phyloP scores from a whole-genome alignment of 441 rosid species.

The Biscutella laevigata region DNA sequence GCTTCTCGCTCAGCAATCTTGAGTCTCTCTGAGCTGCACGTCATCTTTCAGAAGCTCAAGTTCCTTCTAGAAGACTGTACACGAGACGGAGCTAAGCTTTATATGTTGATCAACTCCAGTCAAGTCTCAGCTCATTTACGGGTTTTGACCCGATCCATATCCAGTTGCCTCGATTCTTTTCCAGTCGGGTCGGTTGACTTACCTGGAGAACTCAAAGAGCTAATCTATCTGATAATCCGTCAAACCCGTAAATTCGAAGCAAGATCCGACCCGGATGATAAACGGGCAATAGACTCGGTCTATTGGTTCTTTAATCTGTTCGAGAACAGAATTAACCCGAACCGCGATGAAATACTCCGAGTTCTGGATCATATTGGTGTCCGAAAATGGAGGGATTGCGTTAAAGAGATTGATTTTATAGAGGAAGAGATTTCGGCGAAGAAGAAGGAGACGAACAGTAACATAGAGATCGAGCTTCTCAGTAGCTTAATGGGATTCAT shows the following conservation, averaged over 20 bases:
- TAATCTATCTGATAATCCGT: conserved; percentile 34
- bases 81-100: conserved; percentile 49
- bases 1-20: conserved; percentile 24
- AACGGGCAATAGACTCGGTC: conserved; percentile 29
- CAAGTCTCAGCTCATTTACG: conserved; percentile 46
- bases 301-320: conserved; percentile 36
- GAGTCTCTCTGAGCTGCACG: conserved; percentile 63
- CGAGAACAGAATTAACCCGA: conserved; percentile 40
- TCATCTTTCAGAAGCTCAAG: conserved; percentile 48
- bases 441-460: conserved; percentile 19
- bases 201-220: conserved; percentile 45
- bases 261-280: conserved; percentile 37
- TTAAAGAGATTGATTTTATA: conserved; percentile 47
- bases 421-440: conserved; percentile 39
- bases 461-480: conserved; percentile 22
- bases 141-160: conserved; percentile 37
- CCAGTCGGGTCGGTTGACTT: conserved; percentile 35
- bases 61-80: conserved; percentile 57
- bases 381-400: conserved; percentile 52
- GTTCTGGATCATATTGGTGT: conserved; percentile 46
- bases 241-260: conserved; percentile 47
- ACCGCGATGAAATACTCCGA: conserved; percentile 20
- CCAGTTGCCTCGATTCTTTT: conserved; percentile 49
- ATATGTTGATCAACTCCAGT: conserved; percentile 50
- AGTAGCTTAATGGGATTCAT: conserved; percentile 54